Evolutionary conservation across 371 early-diverging fungal species (phyloP).

Genomic region (Mortierella sp.): DNA sequence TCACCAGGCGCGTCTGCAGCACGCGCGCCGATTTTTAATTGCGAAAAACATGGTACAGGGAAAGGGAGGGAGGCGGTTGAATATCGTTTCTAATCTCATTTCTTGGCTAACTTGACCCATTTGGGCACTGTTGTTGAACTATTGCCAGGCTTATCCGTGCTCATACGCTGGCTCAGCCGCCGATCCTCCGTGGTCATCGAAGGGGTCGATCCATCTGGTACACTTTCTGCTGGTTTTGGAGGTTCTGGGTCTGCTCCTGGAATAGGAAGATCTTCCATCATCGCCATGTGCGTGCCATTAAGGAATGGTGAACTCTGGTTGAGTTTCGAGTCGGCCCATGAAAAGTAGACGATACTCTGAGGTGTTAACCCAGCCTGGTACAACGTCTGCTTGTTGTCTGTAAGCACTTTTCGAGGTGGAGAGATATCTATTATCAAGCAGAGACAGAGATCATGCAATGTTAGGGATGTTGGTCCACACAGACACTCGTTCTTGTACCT

Average conservation of each 20-base stretch:
- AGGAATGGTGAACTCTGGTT: conserved; percentile 54
- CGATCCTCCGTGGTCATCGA: conserved; percentile 30
- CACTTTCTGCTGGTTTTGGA: conserved; percentile 5
- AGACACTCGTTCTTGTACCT: neutral
- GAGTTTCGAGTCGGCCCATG: conserved; percentile 54
- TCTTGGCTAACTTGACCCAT: conserved; percentile 51
- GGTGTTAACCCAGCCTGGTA: conserved; percentile 56
- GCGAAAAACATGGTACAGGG: too few species aligned
- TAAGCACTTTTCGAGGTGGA: conserved; percentile 54
- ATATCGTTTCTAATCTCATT: too few species aligned
- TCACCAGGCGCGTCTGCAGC: too few species aligned
- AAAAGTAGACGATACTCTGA: conserved; percentile 55
- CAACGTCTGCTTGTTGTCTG: conserved; percentile 44
- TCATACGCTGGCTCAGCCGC: conserved; percentile 35
- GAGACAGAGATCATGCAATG: neutral
- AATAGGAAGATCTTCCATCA: conserved; percentile 38
- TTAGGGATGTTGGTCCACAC: too few species aligned
- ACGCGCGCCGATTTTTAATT: too few species aligned
- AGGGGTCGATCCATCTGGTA: conserved; percentile 14
- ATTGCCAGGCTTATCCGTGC: conserved; percentile 37
- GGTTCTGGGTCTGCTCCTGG: conserved; percentile 29
- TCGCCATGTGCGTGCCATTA: conserved; percentile 35
- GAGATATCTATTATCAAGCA: conserved; percentile 37
- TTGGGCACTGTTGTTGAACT: conserved; percentile 42
- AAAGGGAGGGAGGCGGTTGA: too few species aligned